Base-by-base conservation (phyloP, 2,329 filamentous ascomycete species). In the Leptographium lundbergii region DNA sequence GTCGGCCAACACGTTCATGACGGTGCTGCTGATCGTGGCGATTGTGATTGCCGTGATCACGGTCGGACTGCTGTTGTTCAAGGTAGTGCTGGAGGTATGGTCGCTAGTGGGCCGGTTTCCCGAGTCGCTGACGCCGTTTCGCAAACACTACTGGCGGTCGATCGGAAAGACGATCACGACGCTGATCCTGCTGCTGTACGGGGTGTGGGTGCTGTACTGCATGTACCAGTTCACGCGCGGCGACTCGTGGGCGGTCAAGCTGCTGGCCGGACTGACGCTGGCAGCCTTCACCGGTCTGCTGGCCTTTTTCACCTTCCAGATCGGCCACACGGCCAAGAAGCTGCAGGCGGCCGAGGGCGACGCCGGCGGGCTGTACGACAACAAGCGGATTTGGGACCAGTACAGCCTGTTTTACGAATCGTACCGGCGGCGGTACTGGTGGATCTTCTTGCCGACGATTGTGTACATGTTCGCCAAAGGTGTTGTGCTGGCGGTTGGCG, bases 391-490 rank as follows among this genome's bases (percentile, higher is more conserved):
- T 48, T 96, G 94, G 91, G 80, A 89, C 70, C 95, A 94, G 76
- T 99, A 99, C 79, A 94, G 89, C 67, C 79, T 96, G 62, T 97
- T 99, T 75, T 99, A 99, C 76, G 94, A 97, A 68, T 87, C 86
- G 66, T 97, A 96, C 79, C 91, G 90, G 75, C 90, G 88, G 72
- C 84, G 86, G 66, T 96, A 92, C 76, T 99, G 94, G 94, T 97
- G 92, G 92, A 74, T 96, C 27, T 97, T 99, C 69, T 80, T 97
- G 17, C 94, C 94, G 0, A 78, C 81, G 62, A 96, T 97, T 67
- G 62, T 91, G 63, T 97, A 97, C 77, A 88, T 91, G 77, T 91
- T 96, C 68, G 86, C 84, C 69, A 94, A 94, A 75, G 91, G 92
- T 58, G 87, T 85, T 62, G 84, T 92, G 60, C 85, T 97, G 64